A percentile compares a stretch with the other conserved stretches of the same genome.
Conservation (phyloP, 2,329 filamentous ascomycete genomes). For the Aspergillus quadrilineatus region DNA sequence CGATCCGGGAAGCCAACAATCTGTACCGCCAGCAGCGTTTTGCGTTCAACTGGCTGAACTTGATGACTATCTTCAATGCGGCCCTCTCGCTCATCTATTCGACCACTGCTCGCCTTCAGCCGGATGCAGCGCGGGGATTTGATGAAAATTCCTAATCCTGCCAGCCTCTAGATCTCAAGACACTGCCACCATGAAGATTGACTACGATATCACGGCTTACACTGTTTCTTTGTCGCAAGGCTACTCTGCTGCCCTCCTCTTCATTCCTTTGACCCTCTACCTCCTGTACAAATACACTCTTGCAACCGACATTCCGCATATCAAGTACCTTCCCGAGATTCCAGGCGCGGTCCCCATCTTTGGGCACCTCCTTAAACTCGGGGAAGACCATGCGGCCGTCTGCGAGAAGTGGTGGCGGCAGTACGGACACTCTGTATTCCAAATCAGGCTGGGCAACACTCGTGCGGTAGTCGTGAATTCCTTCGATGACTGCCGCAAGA, state of each 20-base stretch:
- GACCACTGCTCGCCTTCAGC: not conserved
- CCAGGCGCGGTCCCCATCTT: slow-evolving; percentile 57
- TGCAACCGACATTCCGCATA: slow-evolving; percentile 54
- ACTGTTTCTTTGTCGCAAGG: not conserved
- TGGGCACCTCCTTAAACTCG: slow-evolving; percentile 59
- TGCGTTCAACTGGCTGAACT: slow-evolving; percentile 46
- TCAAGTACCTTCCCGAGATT: slow-evolving; percentile 58
- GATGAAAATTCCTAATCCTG: too few relatives aligned
- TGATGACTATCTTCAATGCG: slow-evolving; percentile 45
- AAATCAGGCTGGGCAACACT: slow-evolving; percentile 44
- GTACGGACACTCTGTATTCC: slow-evolving; percentile 59
- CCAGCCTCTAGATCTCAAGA: not conserved
- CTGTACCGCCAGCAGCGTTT: slow-evolving; percentile 43
- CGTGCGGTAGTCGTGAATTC: slow-evolving; percentile 72
- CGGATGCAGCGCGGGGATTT: not conserved
- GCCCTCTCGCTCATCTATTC: slow-evolving; percentile 43
- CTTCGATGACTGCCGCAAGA: slow-evolving; percentile 64
- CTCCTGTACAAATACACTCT: not conserved
- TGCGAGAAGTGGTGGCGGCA: slow-evolving; percentile 55
- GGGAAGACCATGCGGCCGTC: slow-evolving; percentile 53
- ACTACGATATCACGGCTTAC: not conserved
- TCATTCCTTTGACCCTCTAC: not conserved
- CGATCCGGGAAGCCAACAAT: slow-evolving; percentile 44
- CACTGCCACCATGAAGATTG: not conserved
- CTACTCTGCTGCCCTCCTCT: not conserved